Evolutionary conservation across 345 rosid species (phyloP).

Genomic region (Aquilaria yunnanensis): DNA sequence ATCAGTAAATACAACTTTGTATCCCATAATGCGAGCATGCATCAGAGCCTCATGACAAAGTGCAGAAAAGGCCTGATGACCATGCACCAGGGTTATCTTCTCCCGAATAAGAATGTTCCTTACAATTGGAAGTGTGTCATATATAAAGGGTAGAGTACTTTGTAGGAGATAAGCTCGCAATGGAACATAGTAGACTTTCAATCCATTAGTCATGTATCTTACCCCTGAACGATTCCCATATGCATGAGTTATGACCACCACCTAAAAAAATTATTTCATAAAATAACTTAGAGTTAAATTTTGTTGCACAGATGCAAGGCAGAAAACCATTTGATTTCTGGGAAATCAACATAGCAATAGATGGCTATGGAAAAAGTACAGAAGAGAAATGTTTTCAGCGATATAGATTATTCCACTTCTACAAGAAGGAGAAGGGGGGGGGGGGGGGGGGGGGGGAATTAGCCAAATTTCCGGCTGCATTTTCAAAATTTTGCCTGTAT

Average conservation of each 20-base stretch:
- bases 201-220: slow-evolving; percentile 83
- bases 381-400: neutral
- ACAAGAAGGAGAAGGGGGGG: neutral
- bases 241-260: slow-evolving; percentile 93
- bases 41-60: slow-evolving; percentile 92
- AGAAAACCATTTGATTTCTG: neutral
- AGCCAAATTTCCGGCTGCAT: neutral
- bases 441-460: neutral
- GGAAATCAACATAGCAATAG: neutral
- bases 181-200: slow-evolving; percentile 88
- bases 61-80: slow-evolving; percentile 98
- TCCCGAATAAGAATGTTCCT: slow-evolving; percentile 79
- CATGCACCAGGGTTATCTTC: slow-evolving; percentile 79
- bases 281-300: neutral
- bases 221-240: slow-evolving; percentile 87
- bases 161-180: slow-evolving; percentile 88
- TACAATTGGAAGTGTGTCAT: slow-evolving; percentile 75
- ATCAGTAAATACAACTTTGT: slow-evolving; percentile 87
- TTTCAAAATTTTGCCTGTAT: neutral
- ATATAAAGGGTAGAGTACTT: slow-evolving; percentile 73
- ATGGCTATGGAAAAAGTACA: neutral
- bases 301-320: neutral
- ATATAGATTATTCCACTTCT: too few relatives aligned
- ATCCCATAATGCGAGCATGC: slow-evolving; percentile 94
- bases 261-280: slow-evolving; percentile 38